These are phyloP conservation scores for Vigna hirtella DNA, from an alignment of 306 rosid species.

Conservation along the genomic window DNA sequence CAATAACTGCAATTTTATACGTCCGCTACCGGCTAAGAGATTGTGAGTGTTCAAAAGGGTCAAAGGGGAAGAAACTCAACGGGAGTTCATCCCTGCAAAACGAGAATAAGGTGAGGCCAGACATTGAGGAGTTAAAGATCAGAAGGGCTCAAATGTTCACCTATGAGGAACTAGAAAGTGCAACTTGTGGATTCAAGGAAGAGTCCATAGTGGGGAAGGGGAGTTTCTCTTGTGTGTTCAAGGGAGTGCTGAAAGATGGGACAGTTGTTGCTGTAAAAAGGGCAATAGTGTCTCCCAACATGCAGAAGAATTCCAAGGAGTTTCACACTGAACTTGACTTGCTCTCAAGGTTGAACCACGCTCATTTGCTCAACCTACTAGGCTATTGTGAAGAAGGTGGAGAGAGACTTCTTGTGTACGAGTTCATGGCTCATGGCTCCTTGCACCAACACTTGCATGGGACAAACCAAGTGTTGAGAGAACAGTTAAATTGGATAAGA, in stretches of 20 bases:
- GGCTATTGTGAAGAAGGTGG: conserved; percentile 94
- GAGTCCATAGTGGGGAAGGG: conserved; percentile 90
- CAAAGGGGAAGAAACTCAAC: conserved; percentile 54
- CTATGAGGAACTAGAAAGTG: conserved; percentile 81
- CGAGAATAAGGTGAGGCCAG: conserved; percentile 68
- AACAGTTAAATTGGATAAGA: conserved; percentile 89
- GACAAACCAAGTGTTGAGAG: conserved; percentile 62
- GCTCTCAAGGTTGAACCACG: conserved; percentile 84
- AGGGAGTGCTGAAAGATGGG: conserved; percentile 81
- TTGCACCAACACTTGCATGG: conserved; percentile 89
- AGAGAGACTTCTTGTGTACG: conserved; percentile 88
- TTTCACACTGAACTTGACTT: conserved; percentile 90
- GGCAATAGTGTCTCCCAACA: conserved; percentile 76
- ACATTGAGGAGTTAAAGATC: conserved; percentile 75
- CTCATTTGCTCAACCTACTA: conserved; percentile 84
- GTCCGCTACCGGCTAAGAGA: conserved; percentile 70
- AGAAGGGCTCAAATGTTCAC: conserved; percentile 82
- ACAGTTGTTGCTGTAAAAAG: conserved; percentile 89
- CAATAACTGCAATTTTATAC: conserved; percentile 71
- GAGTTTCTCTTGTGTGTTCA: conserved; percentile 86
- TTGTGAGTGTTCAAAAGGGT: conserved; percentile 64
- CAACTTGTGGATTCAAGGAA: conserved; percentile 77
- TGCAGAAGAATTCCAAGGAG: conserved; percentile 85
- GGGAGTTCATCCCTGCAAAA: conserved; percentile 56
- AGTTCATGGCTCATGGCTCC: conserved; percentile 95